Percentiles rank a stretch among this genome's conserved stretches.
Evolutionary conservation across 345 rosid genomes (phyloP).

Genomic region (Durio zibethinus): DNA sequence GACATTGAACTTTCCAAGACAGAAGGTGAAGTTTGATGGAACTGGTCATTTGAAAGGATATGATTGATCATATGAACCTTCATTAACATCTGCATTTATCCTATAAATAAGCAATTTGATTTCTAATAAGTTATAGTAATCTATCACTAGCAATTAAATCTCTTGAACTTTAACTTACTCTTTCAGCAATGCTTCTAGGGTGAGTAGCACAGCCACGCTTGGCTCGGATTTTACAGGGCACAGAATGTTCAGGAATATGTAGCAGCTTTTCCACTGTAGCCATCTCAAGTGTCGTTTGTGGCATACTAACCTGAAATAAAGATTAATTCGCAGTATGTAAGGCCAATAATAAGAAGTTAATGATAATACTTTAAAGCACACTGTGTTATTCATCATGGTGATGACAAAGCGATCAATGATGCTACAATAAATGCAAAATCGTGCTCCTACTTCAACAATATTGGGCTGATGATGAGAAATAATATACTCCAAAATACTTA

Average conservation of each 20-base stretch:
- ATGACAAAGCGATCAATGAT: neutral
- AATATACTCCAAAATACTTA: neutral
- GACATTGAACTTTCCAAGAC: neutral
- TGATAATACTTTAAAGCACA: neutral
- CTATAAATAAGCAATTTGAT: neutral
- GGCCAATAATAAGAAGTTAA: neutral
- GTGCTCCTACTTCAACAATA: neutral
- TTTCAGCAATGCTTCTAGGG: constrained; percentile 96
- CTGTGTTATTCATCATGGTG: neutral
- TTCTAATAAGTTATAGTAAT: neutral
- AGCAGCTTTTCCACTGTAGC: constrained; percentile 67
- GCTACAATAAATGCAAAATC: constrained; percentile 7
- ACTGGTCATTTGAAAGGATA: neutral
- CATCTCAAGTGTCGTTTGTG: constrained; percentile 76
- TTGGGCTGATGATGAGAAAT: neutral
- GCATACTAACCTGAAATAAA: constrained; percentile 66
- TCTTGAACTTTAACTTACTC: constrained; percentile 44
- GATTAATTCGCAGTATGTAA: neutral
- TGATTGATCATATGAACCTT: neutral
- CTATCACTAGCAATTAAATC: neutral
- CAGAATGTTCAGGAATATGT: constrained; percentile 79
- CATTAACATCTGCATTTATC: neutral
- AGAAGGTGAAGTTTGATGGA: neutral
- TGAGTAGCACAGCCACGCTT: constrained; percentile 89
- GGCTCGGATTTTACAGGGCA: constrained; percentile 80